phyloP scores from a whole-genome alignment of 768 basidiomycete genomes.

The Mycena rebaudengoi region DNA sequence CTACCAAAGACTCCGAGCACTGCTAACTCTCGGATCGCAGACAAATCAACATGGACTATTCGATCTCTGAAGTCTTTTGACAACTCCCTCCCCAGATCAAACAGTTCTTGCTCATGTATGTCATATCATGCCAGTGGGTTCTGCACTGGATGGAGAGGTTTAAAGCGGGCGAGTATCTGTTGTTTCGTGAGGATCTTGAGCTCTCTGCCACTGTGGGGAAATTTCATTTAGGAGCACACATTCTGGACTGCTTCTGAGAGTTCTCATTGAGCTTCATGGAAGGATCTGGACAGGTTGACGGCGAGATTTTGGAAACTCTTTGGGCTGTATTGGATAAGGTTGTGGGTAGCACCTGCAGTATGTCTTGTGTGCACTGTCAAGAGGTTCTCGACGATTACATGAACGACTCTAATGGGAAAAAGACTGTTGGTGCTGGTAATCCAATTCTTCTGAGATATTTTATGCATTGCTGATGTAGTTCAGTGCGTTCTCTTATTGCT shows the following conservation, averaged over 20 bases:
- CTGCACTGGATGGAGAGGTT: constrained; percentile 28
- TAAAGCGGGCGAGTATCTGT: neutral
- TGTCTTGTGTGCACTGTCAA: constrained; percentile 30
- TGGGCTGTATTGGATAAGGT: constrained; percentile 41
- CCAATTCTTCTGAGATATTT: neutral
- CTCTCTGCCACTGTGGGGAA: constrained; percentile 11
- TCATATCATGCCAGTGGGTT: constrained; percentile 39
- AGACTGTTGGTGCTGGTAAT: constrained; percentile 33
- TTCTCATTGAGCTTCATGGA: constrained; percentile 33
- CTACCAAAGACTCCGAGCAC: neutral
- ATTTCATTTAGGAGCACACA: constrained; percentile 29
- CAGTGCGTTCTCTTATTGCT: neutral
- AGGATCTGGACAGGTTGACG: constrained; percentile 38
- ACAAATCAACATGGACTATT: constrained; percentile 39
- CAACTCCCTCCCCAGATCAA: constrained; percentile 5
- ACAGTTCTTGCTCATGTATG: constrained; percentile 32
- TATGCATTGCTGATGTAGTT: neutral
- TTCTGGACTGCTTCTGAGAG: neutral
- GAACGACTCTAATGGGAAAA: constrained; percentile 45
- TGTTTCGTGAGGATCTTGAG: neutral
- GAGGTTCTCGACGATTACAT: constrained; percentile 42
- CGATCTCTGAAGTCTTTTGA: constrained; percentile 28
- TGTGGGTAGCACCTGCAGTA: constrained; percentile 28
- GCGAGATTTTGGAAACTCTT: constrained; percentile 44
- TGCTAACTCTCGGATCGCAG: constrained; percentile 17